Evolutionary conservation across 2,329 filamentous ascomycete species (phyloP), one percentile per base, ranked within the genome.

Genomic region (Alternaria metachromatica): DNA sequence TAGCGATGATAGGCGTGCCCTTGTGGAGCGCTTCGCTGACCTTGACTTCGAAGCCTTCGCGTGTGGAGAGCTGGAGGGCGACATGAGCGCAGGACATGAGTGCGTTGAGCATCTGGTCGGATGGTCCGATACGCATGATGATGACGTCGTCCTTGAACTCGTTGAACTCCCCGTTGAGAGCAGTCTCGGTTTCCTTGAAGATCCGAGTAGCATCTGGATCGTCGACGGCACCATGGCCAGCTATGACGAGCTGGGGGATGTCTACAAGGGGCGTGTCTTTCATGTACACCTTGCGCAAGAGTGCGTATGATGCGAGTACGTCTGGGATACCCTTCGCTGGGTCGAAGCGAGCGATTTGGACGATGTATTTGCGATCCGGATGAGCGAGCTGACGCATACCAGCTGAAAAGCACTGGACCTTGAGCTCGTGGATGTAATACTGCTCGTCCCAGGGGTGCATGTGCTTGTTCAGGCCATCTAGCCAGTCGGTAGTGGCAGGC

Each of bases 1-100:
- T 92, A 4, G 90, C 91, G 66, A 96, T 93, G 72, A 94, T 87
- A 1, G 92, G 92, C 3, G 90, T 88, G 13, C 92, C 92, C 48
- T 93, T 92, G 75, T 94, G 92, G 21, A 95, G 84, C 1, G 91
- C 92, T 80, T 96, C 93, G 0, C 90, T 93, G 6, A 96, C 92
- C 80, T 96, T 96, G 71, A 96, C 90, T 79, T 96, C 92, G 71
- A 96, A 96, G 0, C 92, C 92, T 76, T 96, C 92, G 37, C 91
- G 87, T 0, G 90, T 94, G 3, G 91, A 94, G 6, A 96, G 87
- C 78, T 96, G 92, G 8, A 96, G 85, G 1, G 90, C 90, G 8
- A 94, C 87, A 60, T 90, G 87, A 1, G 91, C 89, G 54, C 90
- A 90, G 41, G 89, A 88, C 65, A 96, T 86, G 45, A 96, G 82